Evolutionary conservation across 2,329 filamentous ascomycete genomes (phyloP).

Genomic region (Penicillium sp.): DNA sequence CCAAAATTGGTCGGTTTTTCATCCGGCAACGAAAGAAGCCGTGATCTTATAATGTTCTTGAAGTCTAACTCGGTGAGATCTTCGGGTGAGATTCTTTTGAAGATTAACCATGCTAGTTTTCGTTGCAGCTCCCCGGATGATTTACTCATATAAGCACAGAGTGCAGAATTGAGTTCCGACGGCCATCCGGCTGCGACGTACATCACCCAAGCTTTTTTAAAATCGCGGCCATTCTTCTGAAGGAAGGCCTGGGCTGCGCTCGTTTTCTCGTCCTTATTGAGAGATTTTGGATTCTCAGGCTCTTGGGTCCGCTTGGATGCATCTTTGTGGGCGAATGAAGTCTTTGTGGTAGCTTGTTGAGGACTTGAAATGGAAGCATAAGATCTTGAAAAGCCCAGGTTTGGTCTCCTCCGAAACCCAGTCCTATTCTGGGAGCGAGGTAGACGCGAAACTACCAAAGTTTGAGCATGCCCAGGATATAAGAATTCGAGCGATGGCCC

Average conservation of each 20-base stretch:
- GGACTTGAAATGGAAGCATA: constrained; percentile 27
- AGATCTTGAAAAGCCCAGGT: constrained; percentile 23
- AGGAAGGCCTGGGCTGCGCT: constrained; percentile 18
- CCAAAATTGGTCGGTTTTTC: constrained; percentile 28
- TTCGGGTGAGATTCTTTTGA: constrained; percentile 40
- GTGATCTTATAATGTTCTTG: constrained; percentile 44
- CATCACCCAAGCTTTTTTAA: constrained; percentile 45
- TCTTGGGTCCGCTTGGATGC: not conserved
- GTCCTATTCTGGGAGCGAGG: constrained; percentile 25
- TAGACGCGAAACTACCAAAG: constrained; percentile 22
- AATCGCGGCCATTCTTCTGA: constrained; percentile 17
- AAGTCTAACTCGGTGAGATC: constrained; percentile 47
- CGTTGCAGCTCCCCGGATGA: constrained; percentile 45
- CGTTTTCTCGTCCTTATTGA: constrained; percentile 10
- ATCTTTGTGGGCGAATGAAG: not conserved
- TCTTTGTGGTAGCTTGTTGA: constrained; percentile 3
- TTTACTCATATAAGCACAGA: constrained; percentile 41
- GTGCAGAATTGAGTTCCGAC: constrained; percentile 22
- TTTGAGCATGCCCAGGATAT: constrained; percentile 35
- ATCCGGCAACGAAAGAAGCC: constrained; percentile 40
- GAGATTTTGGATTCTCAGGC: not conserved
- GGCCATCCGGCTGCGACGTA: constrained; percentile 36
- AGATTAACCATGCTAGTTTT: constrained; percentile 47
- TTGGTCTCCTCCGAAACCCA: constrained; percentile 24
- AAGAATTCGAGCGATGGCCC: constrained; percentile 40